Evolutionary conservation across 179 eudicot genomes (phyloP).

Genomic region (Beta corolliflora): DNA sequence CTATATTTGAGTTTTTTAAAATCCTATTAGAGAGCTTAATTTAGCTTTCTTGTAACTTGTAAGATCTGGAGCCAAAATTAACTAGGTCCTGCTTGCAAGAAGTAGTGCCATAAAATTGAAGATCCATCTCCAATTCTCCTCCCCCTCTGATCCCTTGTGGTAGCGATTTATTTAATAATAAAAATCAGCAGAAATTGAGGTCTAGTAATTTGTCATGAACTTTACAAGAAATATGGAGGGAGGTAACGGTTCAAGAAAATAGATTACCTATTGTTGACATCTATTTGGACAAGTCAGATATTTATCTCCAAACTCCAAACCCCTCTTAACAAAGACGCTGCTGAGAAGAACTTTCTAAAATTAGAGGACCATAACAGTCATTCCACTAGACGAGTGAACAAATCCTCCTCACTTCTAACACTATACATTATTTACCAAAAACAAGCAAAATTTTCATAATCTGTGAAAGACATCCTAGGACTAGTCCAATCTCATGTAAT

Average conservation of each 20-base stretch:
- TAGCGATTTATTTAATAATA: too few relatives aligned
- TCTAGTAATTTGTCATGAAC: neutral
- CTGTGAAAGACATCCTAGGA: neutral
- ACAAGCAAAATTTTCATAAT: neutral
- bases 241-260: neutral
- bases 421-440: neutral
- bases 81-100: neutral
- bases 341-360: neutral
- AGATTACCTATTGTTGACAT: neutral
- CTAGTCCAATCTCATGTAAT: neutral
- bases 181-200: neutral
- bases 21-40: neutral
- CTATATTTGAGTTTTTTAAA: neutral
- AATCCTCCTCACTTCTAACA: neutral
- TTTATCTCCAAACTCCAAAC: neutral
- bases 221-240: neutral
- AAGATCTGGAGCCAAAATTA: neutral
- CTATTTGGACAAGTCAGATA: neutral
- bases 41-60: neutral
- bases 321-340: neutral
- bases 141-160: neutral
- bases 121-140: neutral
- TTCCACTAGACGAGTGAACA: neutral
- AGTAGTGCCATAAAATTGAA: neutral
- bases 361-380: neutral